Evolutionary conservation across 163 green algal genomes (phyloP), one percentile per base, ranked within the genome.

Genomic region (Scenedesmus sp.): DNA sequence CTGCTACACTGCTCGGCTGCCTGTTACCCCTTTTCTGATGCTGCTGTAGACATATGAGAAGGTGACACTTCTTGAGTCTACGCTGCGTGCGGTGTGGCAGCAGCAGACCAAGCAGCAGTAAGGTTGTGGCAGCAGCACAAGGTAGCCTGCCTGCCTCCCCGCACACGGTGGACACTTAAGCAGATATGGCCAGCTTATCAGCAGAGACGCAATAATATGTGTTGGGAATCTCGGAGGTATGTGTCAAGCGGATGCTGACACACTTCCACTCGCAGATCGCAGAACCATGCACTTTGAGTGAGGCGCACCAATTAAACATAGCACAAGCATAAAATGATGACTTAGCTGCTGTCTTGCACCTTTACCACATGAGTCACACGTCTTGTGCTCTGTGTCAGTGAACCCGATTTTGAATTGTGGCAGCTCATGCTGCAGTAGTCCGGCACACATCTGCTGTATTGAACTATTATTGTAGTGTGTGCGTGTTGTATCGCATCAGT

Each of bases 21-120:
- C 15, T n/a, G 24, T 18, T 33, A 12, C 22, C 59, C 35, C 5
- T 6, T 13, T 37, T 33, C 13, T 88, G 37, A 2, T 61, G 26
- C 20, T 4, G 3, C 35, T 40, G 72, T 72, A 90, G 85, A 59
- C 46, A 37, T 42, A 72, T 20, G 85, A 90, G 85, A 84, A 76
- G 44, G 30, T 90, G 16, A 13, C 26, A 30, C 37, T 90, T 49
- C 85, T 90, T 46, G n/a, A 51, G 46, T n/a, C 56, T 0, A 85
- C 70, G 7, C 46, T 90, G 46, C 13, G 42, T 18, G 37, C 78
- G 44, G 78, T 65, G 22, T 90, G 85, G 85, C 42, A 49, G 85
- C 42, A 49, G 44, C 26, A 44, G 12, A 79, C 35, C 20, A 87
- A 37, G n/a, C 51, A 86, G 65, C 9, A 76, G 65, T 40, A 18